These are phyloP conservation scores for Phytophthora rubi DNA, from an alignment of 352 stramenopile genomes.

Conservation along the genomic window DNA sequence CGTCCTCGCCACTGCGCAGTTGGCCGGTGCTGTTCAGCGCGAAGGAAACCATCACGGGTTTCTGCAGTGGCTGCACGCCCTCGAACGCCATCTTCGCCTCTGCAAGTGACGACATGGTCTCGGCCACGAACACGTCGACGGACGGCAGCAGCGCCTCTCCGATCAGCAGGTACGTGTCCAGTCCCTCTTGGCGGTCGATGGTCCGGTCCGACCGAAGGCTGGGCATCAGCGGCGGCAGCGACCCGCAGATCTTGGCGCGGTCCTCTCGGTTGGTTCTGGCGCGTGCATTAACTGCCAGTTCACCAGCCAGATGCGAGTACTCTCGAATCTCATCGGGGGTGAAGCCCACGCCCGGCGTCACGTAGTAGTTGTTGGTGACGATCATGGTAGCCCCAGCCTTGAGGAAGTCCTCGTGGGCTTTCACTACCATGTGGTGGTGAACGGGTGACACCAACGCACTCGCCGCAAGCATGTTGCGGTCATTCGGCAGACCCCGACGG, in stretches of 20 bases:
- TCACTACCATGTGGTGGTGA: slow-evolving; percentile 72
- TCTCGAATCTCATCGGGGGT: slow-evolving; percentile 71
- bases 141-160: slow-evolving; percentile 75
- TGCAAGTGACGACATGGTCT: slow-evolving; percentile 91
- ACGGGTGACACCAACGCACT: slow-evolving; percentile 73
- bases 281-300: slow-evolving; percentile 65
- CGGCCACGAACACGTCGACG: slow-evolving; percentile 85
- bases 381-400: slow-evolving; percentile 80
- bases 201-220: slow-evolving; percentile 90
- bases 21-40: slow-evolving; percentile 77
- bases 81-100: slow-evolving; percentile 88
- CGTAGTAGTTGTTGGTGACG: slow-evolving; percentile 90
- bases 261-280: slow-evolving; percentile 32
- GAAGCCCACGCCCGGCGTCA: slow-evolving; percentile 90
- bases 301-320: slow-evolving; percentile 64
- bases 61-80: slow-evolving; percentile 63
- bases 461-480: slow-evolving; percentile 91
- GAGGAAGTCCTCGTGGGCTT: slow-evolving; percentile 81
- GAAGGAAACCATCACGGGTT: slow-evolving; percentile 88
- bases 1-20: slow-evolving; percentile 80
- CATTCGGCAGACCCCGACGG: slow-evolving; percentile 79
- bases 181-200: slow-evolving; percentile 68
- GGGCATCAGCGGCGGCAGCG: slow-evolving; percentile 90
- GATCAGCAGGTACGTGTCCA: slow-evolving; percentile 80
- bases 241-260: slow-evolving; percentile 77